These are phyloP conservation scores for Diaporthe sp. DNA, from an alignment of 2,329 filamentous ascomycete species.

Conservation along the genomic window DNA sequence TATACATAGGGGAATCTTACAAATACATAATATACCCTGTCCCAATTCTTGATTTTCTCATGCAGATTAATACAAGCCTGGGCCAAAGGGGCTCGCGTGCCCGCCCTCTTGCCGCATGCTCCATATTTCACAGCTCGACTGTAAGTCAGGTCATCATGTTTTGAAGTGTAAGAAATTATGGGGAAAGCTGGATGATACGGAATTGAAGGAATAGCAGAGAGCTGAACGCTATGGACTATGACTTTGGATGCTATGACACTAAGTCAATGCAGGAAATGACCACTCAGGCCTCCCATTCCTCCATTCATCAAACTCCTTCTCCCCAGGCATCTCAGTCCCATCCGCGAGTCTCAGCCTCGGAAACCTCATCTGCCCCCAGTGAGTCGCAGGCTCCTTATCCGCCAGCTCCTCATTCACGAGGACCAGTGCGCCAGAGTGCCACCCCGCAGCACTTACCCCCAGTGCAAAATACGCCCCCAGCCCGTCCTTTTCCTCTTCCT, in stretches of 20 bases:
- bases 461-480: neutral
- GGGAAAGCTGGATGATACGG: neutral
- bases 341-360: neutral
- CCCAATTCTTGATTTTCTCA: too few relatives aligned
- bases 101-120: too few relatives aligned
- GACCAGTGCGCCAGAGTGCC: constrained; percentile 1
- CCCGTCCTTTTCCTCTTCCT: neutral
- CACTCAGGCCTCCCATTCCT: constrained; percentile 6
- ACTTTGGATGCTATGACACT: neutral
- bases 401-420: constrained; percentile 13
- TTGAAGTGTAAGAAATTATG: neutral
- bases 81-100: too few relatives aligned
- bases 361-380: neutral
- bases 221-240: too few relatives aligned
- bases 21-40: too few relatives aligned
- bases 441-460: neutral
- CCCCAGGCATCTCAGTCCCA: constrained; percentile 13
- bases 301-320: constrained; percentile 15
- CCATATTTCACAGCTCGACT: too few relatives aligned
- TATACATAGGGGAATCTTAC: too few relatives aligned
- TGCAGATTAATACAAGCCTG: too few relatives aligned
- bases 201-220: neutral
- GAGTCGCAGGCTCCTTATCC: neutral
- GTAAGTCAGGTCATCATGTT: too few relatives aligned
- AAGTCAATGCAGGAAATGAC: neutral